Evolutionary conservation across 2,329 filamentous ascomycete species (phyloP).

Genomic region (Ceratocystiopsis brevicomis): DNA sequence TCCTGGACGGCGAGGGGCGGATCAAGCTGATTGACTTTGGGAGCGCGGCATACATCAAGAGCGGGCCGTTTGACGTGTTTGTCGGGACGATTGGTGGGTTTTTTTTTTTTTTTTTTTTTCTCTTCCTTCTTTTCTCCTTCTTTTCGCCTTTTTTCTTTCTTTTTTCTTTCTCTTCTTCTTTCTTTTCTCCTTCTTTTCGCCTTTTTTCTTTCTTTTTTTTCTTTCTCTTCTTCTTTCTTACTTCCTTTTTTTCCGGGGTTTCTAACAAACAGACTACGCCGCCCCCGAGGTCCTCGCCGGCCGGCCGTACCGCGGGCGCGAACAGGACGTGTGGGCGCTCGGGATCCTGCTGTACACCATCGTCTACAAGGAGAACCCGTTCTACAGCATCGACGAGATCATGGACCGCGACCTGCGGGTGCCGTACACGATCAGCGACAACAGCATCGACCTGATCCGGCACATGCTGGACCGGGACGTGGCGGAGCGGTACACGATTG

Average conservation of each 20-base stretch:
- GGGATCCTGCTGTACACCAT: slow-evolving; percentile 96
- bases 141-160: neutral
- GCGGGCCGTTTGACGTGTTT: slow-evolving; percentile 94
- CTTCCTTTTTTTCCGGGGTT: neutral
- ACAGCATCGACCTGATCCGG: slow-evolving; percentile 79
- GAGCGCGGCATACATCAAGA: slow-evolving; percentile 95
- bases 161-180: neutral
- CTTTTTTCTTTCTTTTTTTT: neutral
- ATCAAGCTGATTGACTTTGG: slow-evolving; percentile 98
- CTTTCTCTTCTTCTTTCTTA: too few relatives aligned
- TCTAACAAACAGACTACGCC: slow-evolving; percentile 58
- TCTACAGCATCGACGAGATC: slow-evolving; percentile 97
- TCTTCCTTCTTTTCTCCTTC: neutral
- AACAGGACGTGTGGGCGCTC: slow-evolving; percentile 95
- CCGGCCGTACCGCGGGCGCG: slow-evolving; percentile 79
- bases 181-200: neutral
- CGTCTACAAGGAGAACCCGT: slow-evolving; percentile 98
- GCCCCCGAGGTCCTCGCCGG: slow-evolving; percentile 94
- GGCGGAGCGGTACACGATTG: slow-evolving; percentile 63
- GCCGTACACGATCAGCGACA: slow-evolving; percentile 73
- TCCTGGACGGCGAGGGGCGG: slow-evolving; percentile 82
- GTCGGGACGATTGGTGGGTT: slow-evolving; percentile 87
- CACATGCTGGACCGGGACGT: slow-evolving; percentile 88
- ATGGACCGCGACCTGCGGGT: slow-evolving; percentile 91
- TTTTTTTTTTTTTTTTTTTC: neutral